Evolutionary conservation across 192 early-diverging fungal genomes (phyloP), one percentile per base, ranked within the genome.

Genomic region (Funneliformis geosporum): DNA sequence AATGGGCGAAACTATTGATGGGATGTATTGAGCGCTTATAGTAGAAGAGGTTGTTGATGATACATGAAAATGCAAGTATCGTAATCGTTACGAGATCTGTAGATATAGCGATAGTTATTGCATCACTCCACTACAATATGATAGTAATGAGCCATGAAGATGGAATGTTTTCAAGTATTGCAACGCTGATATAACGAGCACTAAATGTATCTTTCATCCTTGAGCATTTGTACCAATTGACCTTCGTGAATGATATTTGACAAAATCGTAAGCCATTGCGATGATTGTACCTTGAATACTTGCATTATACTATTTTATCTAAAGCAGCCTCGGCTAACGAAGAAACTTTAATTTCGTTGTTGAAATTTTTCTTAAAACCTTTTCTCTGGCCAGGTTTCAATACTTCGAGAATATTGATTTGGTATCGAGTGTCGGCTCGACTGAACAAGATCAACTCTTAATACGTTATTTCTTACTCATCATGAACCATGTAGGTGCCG

Each of bases 401-500:
- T 0, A 97, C 98, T 84, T 99, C 98, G 7, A 99, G 92, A 23
- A 93, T 85, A n/a, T n/a, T n/a, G n/a, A 9, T 92, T 96, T 6
- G 98, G 98, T 76, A 99, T 99, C 0, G 98, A 98, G n/a, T 97
- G 93, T 99, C 98, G 0, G 95, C 95, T 83, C 96, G 94, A 38
- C 94, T 95, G 83, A 97, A 99, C 12, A 97, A 85, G 72, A 98
- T 95, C 38, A 99, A 84, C 83, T 99, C 98, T 79, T 91, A 99
- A 79, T 99, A 94, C 10, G 85, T 75, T 42, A 99, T 94, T 39
- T 90, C 86, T 50, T 86, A 79, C 38, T 92, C 89, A 68, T 85
- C 87, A 79, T 97, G 92, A 84, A 98, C 95, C 76, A 99, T 92
- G 82, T 86, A 97, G 16, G 92, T 98, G 14, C 96, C 98, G 0